Evolutionary conservation across 352 stramenopile species (phyloP), one percentile per base, ranked within the genome.

Genomic region (Globisporangium irregulare): DNA sequence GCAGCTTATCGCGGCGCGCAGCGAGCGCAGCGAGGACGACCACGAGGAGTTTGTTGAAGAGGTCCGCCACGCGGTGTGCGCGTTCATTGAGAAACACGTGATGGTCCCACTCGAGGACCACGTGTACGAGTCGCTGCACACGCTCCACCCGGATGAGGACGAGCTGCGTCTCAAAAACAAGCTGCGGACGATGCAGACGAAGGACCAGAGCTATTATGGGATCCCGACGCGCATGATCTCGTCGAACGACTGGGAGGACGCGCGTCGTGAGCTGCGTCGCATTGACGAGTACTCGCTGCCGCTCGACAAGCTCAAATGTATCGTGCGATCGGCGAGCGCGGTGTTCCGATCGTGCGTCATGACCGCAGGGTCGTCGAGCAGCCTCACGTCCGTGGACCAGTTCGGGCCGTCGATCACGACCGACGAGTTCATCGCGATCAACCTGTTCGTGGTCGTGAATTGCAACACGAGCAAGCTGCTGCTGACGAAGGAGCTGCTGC

Each of bases 251-350:
- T 91, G 83, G 83, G 76, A 86, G 32, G 73, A 87, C 54, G 81
- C 83, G 32, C 80, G 81, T 32, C 70, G 68, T 0, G 83, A 90
- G 68, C 71, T 91, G 20, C 74, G 68, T 22, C 73, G 74, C 20
- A 73, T 91, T 53, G 79, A 84, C 34, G 75, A 90, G 55, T 90
- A 82, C 62, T 69, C 83, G 20, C 67, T 91, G 18, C 83, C 83
- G 22, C 74, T 87, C 29, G 83, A 91, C 75, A 91, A 91, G 64
- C 73, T 91, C 59, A 86, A 87, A 71, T 91, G 81, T 70, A 85
- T 91, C 64, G 75, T 86, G 59, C 82, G 82, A 51, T 72, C 79
- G 41, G 80, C 79, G 1, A 78, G 73, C 14, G 83, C 81, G 36
- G 78, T 91, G 67, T 91, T 89, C 68, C 73, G 69, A 14, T 57